phyloP scores from a whole-genome alignment of 352 stramenopile species.

The Peronospora farinosa region DNA sequence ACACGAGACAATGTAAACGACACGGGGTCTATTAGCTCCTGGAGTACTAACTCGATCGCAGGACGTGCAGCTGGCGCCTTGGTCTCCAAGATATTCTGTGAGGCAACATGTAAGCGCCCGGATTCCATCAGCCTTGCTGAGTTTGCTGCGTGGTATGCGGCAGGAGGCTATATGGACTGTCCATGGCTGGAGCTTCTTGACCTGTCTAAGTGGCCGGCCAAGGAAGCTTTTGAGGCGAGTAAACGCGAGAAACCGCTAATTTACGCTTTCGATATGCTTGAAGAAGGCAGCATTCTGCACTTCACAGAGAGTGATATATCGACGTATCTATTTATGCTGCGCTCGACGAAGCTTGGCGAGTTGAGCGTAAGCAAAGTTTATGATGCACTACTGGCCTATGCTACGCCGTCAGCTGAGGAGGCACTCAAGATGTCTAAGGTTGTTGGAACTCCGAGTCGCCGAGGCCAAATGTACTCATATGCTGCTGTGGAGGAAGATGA shows the following conservation, averaged over 20 bases:
- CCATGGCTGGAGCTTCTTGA: slow-evolving; percentile 95
- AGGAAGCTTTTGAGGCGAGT: slow-evolving; percentile 82
- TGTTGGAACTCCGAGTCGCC: slow-evolving; percentile 31
- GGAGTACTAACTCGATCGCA: slow-evolving; percentile 76
- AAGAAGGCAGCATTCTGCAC: slow-evolving; percentile 79
- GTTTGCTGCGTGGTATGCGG: slow-evolving; percentile 96
- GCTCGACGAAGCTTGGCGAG: slow-evolving; percentile 68
- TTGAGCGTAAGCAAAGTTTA: slow-evolving; percentile 75
- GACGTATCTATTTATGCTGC: slow-evolving; percentile 80
- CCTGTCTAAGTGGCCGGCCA: slow-evolving; percentile 91
- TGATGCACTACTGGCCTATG: slow-evolving; percentile 65
- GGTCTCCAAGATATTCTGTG: slow-evolving; percentile 85
- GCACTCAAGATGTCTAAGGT: slow-evolving; percentile 57
- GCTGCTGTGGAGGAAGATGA: slow-evolving; percentile 76
- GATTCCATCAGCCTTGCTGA: slow-evolving; percentile 89
- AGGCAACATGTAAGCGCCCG: slow-evolving; percentile 50
- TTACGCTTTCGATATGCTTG: slow-evolving; percentile 81
- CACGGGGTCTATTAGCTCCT: slow-evolving; percentile 45
- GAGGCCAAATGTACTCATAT: slow-evolving; percentile 64
- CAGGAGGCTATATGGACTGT: slow-evolving; percentile 90
- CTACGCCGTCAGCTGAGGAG: slow-evolving; percentile 65
- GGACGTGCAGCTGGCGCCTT: slow-evolving; percentile 84
- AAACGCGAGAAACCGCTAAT: slow-evolving; percentile 80
- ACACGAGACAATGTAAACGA: slow-evolving; percentile 59
- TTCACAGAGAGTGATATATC: slow-evolving; percentile 83